Evolutionary conservation across 83 land plant genomes (phyloP).

Genomic region (Isoetes engelmannii): DNA sequence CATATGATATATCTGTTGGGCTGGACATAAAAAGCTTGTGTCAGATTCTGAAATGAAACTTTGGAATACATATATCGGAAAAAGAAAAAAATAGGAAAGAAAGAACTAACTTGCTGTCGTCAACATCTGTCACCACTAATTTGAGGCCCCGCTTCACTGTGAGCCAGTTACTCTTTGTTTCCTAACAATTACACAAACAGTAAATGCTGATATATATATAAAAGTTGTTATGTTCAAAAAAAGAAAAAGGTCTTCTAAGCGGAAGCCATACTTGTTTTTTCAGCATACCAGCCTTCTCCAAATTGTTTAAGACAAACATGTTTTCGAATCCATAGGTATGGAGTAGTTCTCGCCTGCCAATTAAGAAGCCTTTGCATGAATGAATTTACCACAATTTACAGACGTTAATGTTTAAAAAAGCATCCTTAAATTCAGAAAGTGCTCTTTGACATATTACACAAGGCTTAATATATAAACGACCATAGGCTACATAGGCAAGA

Average conservation of each 20-base stretch:
- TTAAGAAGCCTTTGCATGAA: not conserved
- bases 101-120: constrained; percentile 65
- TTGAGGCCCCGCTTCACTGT: constrained; percentile 54
- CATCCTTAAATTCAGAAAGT: not conserved
- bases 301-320: constrained; percentile 58
- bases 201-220: not conserved
- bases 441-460: not conserved
- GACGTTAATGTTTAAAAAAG: no score
- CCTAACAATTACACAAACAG: constrained; percentile 36
- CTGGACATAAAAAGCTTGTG: constrained; percentile 32
- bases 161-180: constrained; percentile 73
- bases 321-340: constrained; percentile 98
- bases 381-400: not conserved
- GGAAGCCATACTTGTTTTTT: constrained; percentile 57
- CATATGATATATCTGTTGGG: constrained; percentile 85
- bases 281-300: constrained; percentile 80
- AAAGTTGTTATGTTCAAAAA: not conserved
- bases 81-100: constrained; percentile 3
- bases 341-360: constrained; percentile 73
- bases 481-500: no score
- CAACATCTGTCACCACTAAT: constrained; percentile 70
- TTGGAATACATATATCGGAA: not conserved
- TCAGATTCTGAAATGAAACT: not conserved
- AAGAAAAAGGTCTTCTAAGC: not conserved
- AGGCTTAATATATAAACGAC: not conserved